phyloP scores from a whole-genome alignment of 805 yeast genomes.

The Myxozyma nipponensis region DNA sequence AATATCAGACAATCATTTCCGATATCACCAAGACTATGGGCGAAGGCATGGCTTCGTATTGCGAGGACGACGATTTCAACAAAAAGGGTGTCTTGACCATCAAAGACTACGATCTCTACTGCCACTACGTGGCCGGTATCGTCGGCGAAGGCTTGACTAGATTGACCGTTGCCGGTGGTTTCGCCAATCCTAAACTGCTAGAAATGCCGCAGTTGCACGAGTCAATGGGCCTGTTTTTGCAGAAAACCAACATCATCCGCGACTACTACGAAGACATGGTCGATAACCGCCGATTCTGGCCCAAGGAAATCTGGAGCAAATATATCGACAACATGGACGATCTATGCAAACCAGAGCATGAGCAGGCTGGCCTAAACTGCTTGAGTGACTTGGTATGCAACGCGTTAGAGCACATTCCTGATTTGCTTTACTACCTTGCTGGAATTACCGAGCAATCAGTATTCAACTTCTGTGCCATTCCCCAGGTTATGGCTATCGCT shows the following conservation, averaged over 20 bases:
- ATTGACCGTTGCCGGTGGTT: conserved; percentile 69
- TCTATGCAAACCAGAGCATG: conserved; percentile 50
- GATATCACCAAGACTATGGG: conserved; percentile 87
- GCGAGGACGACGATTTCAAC: conserved; percentile 68
- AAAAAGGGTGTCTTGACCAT: conserved; percentile 72
- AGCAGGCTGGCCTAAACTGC: conserved; percentile 63
- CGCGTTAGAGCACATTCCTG: conserved; percentile 72
- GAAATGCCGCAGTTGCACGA: conserved; percentile 59
- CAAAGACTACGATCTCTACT: conserved; percentile 81
- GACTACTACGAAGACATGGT: conserved; percentile 88
- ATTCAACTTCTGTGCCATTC: conserved; percentile 92
- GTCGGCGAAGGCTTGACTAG: conserved; percentile 95
- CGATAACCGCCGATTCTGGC: conserved; percentile 96
- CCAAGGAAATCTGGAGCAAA: conserved; percentile 85
- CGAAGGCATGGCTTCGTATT: conserved; percentile 94
- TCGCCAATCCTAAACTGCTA: conserved; percentile 53
- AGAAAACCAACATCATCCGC: conserved; percentile 92
- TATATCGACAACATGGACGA: conserved; percentile 62
- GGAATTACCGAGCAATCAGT: conserved; percentile 73
- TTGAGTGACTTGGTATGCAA: conserved; percentile 75
- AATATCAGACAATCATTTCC: conserved; percentile 71
- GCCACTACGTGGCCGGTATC: conserved; percentile 96
- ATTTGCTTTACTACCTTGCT: conserved; percentile 70
- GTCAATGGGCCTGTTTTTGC: conserved; percentile 92
- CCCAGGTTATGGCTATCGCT: conserved; percentile 99